These are phyloP conservation scores for Sanghuangporus sanghuang DNA, from an alignment of 1,284 basidiomycete genomes.

Conservation along the genomic window DNA sequence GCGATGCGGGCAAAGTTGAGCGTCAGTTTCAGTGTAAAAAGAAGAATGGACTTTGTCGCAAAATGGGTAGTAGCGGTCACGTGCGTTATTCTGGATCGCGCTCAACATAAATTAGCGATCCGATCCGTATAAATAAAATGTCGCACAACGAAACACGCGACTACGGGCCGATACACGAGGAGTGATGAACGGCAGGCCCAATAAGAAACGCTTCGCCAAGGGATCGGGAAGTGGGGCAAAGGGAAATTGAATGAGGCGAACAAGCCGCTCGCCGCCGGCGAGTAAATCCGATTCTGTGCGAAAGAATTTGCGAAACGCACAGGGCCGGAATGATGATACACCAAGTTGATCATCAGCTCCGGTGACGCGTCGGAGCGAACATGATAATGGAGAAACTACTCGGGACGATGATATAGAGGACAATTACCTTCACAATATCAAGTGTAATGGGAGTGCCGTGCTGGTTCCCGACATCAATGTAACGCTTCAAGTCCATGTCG, in stretches of 20 bases:
- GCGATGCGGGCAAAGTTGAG: background rate
- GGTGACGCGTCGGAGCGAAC: background rate
- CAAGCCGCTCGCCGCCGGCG: background rate
- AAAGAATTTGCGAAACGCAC: background rate
- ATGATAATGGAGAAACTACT: background rate
- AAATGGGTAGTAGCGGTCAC: conserved; percentile 12
- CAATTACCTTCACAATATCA: conserved; percentile 80
- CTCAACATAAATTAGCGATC: background rate
- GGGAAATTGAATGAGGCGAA: conserved; percentile 2
- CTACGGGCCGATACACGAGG: conserved; percentile 7
- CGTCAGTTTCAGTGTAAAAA: background rate
- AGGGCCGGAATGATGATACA: conserved; percentile 1
- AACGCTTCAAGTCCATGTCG: conserved; percentile 92
- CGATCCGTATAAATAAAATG: background rate
- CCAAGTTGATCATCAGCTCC: background rate
- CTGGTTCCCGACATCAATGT: conserved; percentile 86
- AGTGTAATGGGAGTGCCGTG: conserved; percentile 65
- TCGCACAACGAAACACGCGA: background rate
- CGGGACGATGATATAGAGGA: background rate
- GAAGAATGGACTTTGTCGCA: background rate
- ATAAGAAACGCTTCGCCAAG: background rate
- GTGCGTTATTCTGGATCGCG: background rate
- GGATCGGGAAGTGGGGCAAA: background rate
- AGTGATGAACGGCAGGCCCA: background rate
- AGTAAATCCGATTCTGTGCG: conserved; percentile 1